phyloP scores from a whole-genome alignment of 139 green algal genomes.

The Chlamydomonas incerta region DNA sequence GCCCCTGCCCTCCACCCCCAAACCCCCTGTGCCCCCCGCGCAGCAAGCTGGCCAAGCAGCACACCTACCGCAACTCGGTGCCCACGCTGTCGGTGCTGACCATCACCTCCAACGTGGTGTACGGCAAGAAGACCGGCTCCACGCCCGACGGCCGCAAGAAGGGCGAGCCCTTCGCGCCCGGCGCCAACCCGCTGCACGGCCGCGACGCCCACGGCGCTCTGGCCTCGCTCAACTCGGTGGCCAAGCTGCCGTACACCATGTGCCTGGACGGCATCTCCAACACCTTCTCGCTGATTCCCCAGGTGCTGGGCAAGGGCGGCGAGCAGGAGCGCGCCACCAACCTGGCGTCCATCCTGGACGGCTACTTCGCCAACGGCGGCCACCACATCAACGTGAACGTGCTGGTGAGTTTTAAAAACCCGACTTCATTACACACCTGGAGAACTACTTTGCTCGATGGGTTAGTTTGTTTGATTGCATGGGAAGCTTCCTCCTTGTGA shows the following conservation, averaged over 20 bases:
- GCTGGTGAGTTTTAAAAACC: too few species aligned
- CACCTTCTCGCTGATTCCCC: slow-evolving; percentile 81
- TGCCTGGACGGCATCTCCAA: slow-evolving; percentile 83
- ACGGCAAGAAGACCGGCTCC: slow-evolving; percentile 71
- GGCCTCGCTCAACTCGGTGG: slow-evolving; percentile 70
- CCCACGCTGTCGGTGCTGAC: slow-evolving; percentile 83
- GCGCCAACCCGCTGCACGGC: slow-evolving; percentile 78
- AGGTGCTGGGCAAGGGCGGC: slow-evolving; percentile 58
- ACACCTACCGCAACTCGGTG: slow-evolving; percentile 73
- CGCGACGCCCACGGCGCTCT: slow-evolving; percentile 75
- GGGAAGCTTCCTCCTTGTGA: too few species aligned
- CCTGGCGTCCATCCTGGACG: slow-evolving; percentile 77
- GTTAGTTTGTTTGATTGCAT: too few species aligned
- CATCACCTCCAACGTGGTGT: slow-evolving; percentile 85
- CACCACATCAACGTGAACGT: slow-evolving; percentile 88
- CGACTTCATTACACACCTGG: too few species aligned
- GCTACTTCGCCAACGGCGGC: slow-evolving; percentile 75
- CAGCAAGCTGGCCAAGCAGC: slow-evolving; percentile 63
- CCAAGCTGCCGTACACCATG: slow-evolving; percentile 65
- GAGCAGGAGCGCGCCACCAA: slow-evolving; percentile 58
- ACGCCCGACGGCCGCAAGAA: slow-evolving; percentile 81
- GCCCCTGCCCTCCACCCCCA: too few species aligned
- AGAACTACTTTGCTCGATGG: too few species aligned
- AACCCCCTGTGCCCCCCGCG: too few species aligned
- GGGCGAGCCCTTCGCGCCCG: slow-evolving; percentile 76